A percentile compares a stretch with the other conserved stretches of the same genome.
Conservation (phyloP, 2,329 filamentous ascomycete species). For the Nothophaeocryptopus gaeumannii region DNA sequence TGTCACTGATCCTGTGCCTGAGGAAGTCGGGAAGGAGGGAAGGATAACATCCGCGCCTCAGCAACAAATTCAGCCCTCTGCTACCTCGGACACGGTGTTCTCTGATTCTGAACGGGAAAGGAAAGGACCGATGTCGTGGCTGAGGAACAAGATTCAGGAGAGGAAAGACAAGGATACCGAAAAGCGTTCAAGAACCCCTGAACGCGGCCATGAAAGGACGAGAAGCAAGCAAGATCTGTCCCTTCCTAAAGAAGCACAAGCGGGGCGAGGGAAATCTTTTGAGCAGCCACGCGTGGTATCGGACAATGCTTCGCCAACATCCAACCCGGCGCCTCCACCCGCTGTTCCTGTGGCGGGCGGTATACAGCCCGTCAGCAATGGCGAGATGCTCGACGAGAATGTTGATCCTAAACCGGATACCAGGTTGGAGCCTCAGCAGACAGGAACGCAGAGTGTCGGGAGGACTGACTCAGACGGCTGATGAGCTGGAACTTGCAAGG, state of each 20-base stretch:
- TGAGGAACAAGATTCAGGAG: conserved; percentile 63
- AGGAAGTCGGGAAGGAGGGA: conserved; percentile 5
- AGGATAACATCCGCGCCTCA: conserved; percentile 1
- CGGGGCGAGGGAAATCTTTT: conserved; percentile 23
- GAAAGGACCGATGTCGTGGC: conserved; percentile 62
- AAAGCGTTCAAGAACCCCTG: conserved; percentile 39
- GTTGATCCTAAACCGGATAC: too few relatives aligned
- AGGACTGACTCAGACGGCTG: too few relatives aligned
- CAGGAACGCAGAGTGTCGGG: too few relatives aligned
- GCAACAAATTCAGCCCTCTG: conserved; percentile 19
- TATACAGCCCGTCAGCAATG: not conserved
- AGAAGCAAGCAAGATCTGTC: conserved; percentile 29
- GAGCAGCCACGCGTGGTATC: conserved; percentile 13
- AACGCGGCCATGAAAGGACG: conserved; percentile 33
- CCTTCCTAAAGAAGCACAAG: conserved; percentile 16
- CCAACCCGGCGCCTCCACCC: not conserved
- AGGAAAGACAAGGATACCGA: conserved; percentile 55
- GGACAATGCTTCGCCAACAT: not conserved
- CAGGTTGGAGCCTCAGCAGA: too few relatives aligned
- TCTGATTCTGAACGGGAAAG: conserved; percentile 48
- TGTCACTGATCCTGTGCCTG: conserved; percentile 20
- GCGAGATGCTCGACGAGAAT: conserved; percentile 1
- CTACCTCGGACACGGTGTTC: conserved; percentile 31
- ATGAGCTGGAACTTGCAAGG: too few relatives aligned
- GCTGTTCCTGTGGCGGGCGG: not conserved